phyloP scores from a whole-genome alignment of 805 yeast species.

The Candida manassasensis region DNA sequence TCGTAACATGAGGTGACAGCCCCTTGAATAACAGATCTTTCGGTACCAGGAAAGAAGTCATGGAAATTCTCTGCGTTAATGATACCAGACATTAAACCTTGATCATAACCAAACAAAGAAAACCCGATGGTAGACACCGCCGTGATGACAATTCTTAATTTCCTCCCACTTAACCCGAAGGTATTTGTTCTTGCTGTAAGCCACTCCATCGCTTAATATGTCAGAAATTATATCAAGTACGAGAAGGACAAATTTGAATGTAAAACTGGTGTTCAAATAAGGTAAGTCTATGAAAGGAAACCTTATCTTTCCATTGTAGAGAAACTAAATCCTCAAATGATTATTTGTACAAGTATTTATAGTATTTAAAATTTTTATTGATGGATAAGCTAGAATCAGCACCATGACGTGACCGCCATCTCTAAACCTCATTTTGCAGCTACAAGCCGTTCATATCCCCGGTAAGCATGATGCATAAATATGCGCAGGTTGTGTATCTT shows the following conservation, averaged over 20 bases:
- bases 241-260: too few relatives aligned
- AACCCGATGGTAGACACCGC: conserved; percentile 26
- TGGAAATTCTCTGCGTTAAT: conserved; percentile 36
- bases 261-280: too few relatives aligned
- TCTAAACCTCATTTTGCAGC: background rate
- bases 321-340: too few relatives aligned
- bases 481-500: too few relatives aligned
- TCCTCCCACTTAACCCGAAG: conserved; percentile 52
- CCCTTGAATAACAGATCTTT: conserved; percentile 50
- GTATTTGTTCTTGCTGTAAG: conserved; percentile 43
- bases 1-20: conserved; percentile 67
- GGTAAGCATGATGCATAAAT: too few relatives aligned
- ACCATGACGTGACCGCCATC: background rate
- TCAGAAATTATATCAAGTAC: too few relatives aligned
- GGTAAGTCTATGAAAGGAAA: too few relatives aligned
- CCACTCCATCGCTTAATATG: conserved; percentile 4
- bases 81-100: conserved; percentile 43
- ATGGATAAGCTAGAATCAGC: too few relatives aligned
- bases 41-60: conserved; percentile 36
- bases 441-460: background rate
- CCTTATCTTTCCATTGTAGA: too few relatives aligned
- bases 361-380: background rate
- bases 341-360: background rate
- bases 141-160: conserved; percentile 29
- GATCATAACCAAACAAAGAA: conserved; percentile 33